Evolutionary conservation across 257 asterid genomes (phyloP).

Genomic region (Apocynum venetum): DNA sequence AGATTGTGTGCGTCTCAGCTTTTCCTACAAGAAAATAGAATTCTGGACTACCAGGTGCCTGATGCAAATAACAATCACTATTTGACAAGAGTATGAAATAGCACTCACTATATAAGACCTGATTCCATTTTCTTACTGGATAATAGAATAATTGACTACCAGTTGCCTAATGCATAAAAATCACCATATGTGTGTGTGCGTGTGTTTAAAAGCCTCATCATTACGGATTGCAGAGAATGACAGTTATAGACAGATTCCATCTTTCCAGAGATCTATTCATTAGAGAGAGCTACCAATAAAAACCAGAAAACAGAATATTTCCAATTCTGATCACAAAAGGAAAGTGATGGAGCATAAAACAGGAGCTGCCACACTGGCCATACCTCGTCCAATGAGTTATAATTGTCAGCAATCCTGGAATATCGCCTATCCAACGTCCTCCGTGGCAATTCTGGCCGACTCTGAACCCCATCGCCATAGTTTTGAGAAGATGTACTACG

Average conservation of each 20-base stretch:
- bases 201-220: neutral
- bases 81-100: neutral
- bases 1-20: no score
- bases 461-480: constrained; percentile 12
- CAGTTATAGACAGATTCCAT: neutral
- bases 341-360: neutral
- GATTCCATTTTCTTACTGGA: no score
- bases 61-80: neutral
- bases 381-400: constrained; percentile 84
- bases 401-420: constrained; percentile 87
- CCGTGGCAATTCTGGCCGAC: constrained; percentile 27
- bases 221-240: neutral
- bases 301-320: neutral
- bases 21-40: neutral
- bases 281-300: neutral
- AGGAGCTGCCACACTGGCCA: constrained; percentile 1
- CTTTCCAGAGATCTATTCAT: neutral
- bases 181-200: no score
- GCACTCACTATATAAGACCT: neutral
- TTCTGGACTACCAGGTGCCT: neutral
- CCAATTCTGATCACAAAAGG: neutral
- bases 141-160: no score
- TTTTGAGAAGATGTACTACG: constrained; percentile 29
- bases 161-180: no score
- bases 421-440: constrained; percentile 75